These are phyloP conservation scores for Arthrocladium fulminans DNA, from an alignment of 2,329 filamentous ascomycete species.

Conservation along the genomic window DNA sequence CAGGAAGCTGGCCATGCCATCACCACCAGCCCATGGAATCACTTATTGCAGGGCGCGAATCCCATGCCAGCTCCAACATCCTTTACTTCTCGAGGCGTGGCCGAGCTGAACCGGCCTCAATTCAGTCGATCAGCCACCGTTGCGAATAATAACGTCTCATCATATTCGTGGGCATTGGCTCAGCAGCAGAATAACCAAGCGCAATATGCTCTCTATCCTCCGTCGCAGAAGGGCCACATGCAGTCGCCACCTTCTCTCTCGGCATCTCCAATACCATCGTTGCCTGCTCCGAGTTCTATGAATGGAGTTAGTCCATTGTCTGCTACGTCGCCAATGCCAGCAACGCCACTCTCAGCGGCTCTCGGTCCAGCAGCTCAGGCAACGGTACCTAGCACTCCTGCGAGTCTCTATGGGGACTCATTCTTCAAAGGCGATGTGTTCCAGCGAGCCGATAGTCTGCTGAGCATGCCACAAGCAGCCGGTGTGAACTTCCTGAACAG, in stretches of 20 bases:
- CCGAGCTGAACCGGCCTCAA: conserved; percentile 8
- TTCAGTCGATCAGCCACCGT: conserved; percentile 3
- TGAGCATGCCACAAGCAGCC: conserved; percentile 30
- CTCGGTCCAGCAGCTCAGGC: conserved; percentile 84
- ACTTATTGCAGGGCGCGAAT: conserved; percentile 39
- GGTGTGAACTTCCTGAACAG: conserved; percentile 9
- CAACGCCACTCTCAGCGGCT: conserved; percentile 82
- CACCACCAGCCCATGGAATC: conserved; percentile 54
- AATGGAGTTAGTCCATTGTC: conserved; percentile 27
- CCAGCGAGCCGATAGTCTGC: conserved; percentile 40
- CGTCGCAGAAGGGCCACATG: not conserved
- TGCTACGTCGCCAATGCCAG: conserved; percentile 55
- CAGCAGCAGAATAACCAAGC: conserved; percentile 28
- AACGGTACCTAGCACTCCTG: conserved; percentile 55
- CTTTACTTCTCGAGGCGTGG: conserved; percentile 7
- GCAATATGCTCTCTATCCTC: conserved; percentile 16
- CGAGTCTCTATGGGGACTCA: conserved; percentile 40
- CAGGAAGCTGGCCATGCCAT: conserved; percentile 73
- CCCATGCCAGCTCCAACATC: conserved; percentile 21
- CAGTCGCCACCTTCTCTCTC: conserved; percentile 29
- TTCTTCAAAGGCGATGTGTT: conserved; percentile 44
- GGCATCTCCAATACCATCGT: conserved; percentile 12
- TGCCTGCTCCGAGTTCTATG: not conserved
- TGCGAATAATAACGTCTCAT: conserved; percentile 9
- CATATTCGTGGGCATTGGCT: conserved; percentile 7